Conservation (phyloP, 805 yeast species). For the Candida corydali region DNA sequence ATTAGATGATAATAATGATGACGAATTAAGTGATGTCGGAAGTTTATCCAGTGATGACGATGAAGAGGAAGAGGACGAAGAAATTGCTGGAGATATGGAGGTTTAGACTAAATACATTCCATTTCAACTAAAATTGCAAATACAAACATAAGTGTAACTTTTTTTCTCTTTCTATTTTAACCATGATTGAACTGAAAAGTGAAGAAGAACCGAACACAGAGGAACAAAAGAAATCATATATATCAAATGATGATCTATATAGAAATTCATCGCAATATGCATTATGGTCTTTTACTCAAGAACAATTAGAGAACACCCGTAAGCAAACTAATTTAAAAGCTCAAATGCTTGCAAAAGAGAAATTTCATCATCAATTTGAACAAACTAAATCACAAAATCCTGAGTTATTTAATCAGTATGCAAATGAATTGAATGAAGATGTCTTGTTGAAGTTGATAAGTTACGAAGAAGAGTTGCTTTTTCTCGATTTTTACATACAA, state of each 20-base stretch:
- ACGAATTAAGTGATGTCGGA: conserved; percentile 46
- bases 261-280: conserved; percentile 82
- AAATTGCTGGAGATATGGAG: background rate
- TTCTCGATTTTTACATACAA: conserved; percentile 68
- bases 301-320: conserved; percentile 50
- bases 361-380: conserved; percentile 22
- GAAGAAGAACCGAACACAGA: background rate
- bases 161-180: background rate
- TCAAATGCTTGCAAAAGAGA: conserved; percentile 24
- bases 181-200: background rate
- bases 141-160: too few species aligned
- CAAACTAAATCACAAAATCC: conserved; percentile 17
- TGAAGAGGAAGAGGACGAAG: conserved; percentile 20
- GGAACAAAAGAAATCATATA: conserved; percentile 18
- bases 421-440: conserved; percentile 25
- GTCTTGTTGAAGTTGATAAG: conserved; percentile 44
- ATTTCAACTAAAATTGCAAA: too few species aligned
- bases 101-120: background rate
- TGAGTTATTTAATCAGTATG: conserved; percentile 26
- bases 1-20: conserved; percentile 33
- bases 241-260: conserved; percentile 82
- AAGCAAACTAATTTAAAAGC: conserved; percentile 55
- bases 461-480: conserved; percentile 64
- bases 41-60: conserved; percentile 47
- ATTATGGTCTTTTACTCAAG: conserved; percentile 76